Evolutionary conservation across 2,329 filamentous ascomycete genomes (phyloP), one percentile per base, ranked within the genome.

Genomic region (Sporothrix pseudoabietina): DNA sequence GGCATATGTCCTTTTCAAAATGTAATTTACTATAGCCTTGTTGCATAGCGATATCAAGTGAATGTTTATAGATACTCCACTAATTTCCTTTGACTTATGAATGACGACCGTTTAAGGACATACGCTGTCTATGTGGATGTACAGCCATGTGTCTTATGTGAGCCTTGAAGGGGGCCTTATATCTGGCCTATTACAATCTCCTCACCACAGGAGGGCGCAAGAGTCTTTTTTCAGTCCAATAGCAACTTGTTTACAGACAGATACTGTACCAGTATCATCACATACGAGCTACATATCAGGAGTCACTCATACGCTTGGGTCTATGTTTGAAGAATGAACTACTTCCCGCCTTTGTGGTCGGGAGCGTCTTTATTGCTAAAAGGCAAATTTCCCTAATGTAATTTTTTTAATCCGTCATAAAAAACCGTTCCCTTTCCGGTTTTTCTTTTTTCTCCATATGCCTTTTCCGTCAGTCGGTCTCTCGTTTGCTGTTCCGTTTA

Each of bases 321-420:
- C 12, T 5, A 47, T 44, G n/a, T 66, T 66, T 66, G 39, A 44
- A 59, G 61, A 66, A 47, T 66, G 61, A 66, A 47, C 39, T 47
- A 47, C 61, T 66, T 66, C 61, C 61, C 39, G 22, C 65, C 41
- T 68, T 52, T 52, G 32, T 52, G 66, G 26, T 32, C 12, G 47
- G 30, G 47, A 39, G 66, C 19, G 66, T 39, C 12, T 54, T 54
- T 69, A 69, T 69, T 69, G 66, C 66, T 66, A 32, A 52, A 69
- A 69, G n/a, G 44, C 8, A 19, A 39, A 39, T 69, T 69, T 54
- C 66, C 66, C 47, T 54, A 54, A 39, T 22, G 30, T 22, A 22
- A 39, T n/a, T 30, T 69, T 69, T 69, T 54, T 69, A 30, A 35
- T 32, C 66, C 66, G 44, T 69, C 47, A 69, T 69, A 35, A 68